Base-by-base conservation (phyloP, 768 basidiomycete genomes). In the Chlorophyllum brunneum region DNA sequence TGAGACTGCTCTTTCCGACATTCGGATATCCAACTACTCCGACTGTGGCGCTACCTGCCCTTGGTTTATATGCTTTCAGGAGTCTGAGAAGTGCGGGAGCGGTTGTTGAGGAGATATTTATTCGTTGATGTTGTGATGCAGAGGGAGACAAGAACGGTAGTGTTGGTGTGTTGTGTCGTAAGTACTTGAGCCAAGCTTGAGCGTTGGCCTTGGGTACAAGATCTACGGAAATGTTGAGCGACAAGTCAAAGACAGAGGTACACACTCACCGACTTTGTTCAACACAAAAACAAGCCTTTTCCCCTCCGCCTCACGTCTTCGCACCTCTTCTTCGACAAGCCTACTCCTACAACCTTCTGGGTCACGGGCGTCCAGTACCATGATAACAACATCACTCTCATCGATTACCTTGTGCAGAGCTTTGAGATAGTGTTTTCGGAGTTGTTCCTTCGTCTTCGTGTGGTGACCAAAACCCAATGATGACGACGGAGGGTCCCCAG, bases 11-110 rank as follows among this genome's bases (percentile, higher is more conserved):
- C 72, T 98, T 98, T 11, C 95, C 95, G 40, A 98, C 95, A 67
- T 98, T 98, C 1, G 95, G 95, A 68, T 93, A 95, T 1, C 95
- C 95, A 3, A 98, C 90, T 15, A 98, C 90, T 13, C 93, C 93
- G 44, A 95, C 80, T 0, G 91, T 93, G 45, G 92, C 74, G 56
- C 82, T 87, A 27, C 84, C 81, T 0, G 82, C 73, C 27, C 74
- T 82, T 1, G 85, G 86, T 56, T 85, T 88, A 65, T 88, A 90
- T 0, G 86, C 86, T 62, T 95, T 97, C 36, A 95, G 73, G 2
- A 97, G 75, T 47, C 86, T 86, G 34, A 94, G 72, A 2, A 97
- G 74, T 42, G 86, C 73, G 23, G 90, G 89, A 1, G 86, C 82
- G 0, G 88, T 90, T 1, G 80, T 71, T 1, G 85, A 85, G 0